A percentile compares a stretch with the other conserved stretches of the same genome.
These are phyloP conservation scores for Aureococcus anophagefferens DNA, from an alignment of 108 stramenopile species.

Conservation along the genomic window DNA sequence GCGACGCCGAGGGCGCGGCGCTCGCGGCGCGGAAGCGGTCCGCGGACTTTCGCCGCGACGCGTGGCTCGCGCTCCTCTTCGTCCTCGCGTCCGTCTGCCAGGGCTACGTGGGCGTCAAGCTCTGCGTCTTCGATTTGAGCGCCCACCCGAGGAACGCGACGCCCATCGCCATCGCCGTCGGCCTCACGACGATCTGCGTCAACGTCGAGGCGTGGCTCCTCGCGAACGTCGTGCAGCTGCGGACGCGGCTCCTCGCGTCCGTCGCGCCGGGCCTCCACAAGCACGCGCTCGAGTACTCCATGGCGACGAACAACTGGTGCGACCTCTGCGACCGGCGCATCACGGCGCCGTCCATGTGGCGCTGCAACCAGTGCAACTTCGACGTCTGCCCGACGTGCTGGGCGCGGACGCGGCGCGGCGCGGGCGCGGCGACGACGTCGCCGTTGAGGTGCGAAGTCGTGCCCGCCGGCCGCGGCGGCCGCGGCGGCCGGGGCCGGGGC, in stretches of 20 bases:
- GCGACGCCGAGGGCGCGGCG: too few relatives aligned
- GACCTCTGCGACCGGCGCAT: conserved; percentile 5
- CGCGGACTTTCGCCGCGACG: too few relatives aligned
- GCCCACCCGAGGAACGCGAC: too few relatives aligned
- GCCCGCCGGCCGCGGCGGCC: neutral
- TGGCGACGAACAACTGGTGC: conserved; percentile 5
- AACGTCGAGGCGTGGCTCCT: conserved; percentile 34
- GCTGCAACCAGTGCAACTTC: conserved; percentile 18
- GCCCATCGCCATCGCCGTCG: conserved; percentile 14
- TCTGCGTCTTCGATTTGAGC: conserved; percentile 17
- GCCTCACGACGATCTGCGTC: conserved; percentile 41
- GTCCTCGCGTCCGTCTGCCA: conserved; percentile 26
- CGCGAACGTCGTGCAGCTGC: conserved; percentile 21
- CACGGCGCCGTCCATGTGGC: neutral
- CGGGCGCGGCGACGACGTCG: conserved; percentile 3
- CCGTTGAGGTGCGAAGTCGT: neutral
- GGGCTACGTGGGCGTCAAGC: conserved; percentile 38
- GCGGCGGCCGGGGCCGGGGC: too few relatives aligned
- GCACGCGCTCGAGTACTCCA: conserved; percentile 23
- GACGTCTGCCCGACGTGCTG: conserved; percentile 10
- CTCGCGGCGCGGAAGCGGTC: too few relatives aligned
- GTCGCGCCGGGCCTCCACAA: conserved; percentile 33
- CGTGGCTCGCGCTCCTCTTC: conserved; percentile 19
- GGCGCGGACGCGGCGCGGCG: too few relatives aligned
- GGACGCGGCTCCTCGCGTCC: conserved; percentile 27